These are phyloP conservation scores for Phellopilus nigrolimitatus DNA, from an alignment of 1,284 basidiomycete genomes.

Conservation along the genomic window DNA sequence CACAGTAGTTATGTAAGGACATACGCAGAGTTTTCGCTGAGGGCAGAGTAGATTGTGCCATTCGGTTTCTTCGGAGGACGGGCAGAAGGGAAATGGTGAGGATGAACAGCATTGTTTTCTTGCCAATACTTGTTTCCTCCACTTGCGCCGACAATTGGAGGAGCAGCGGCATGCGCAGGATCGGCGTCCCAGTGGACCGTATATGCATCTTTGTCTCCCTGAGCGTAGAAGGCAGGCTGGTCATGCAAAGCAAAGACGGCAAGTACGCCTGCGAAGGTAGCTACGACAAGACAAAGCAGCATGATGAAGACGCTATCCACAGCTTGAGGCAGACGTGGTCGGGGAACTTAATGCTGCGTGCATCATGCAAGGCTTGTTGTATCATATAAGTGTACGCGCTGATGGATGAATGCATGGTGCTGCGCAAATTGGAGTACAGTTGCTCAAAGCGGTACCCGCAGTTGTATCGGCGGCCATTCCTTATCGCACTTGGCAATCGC, in stretches of 20 bases:
- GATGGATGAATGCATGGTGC: too few species aligned
- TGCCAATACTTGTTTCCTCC: not conserved
- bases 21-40: slow-evolving; percentile 7
- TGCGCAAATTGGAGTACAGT: too few species aligned
- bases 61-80: slow-evolving; percentile 3
- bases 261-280: not conserved
- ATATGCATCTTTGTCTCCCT: not conserved
- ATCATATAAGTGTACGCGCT: too few species aligned
- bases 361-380: not conserved
- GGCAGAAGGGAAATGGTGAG: not conserved
- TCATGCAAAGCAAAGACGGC: not conserved
- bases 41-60: not conserved
- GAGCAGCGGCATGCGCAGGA: not conserved
- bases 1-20: not conserved
- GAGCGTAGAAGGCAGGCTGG: not conserved
- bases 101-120: not conserved
- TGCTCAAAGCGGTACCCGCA: too few species aligned
- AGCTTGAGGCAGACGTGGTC: too few species aligned
- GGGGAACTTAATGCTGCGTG: too few species aligned
- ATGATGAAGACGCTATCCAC: too few species aligned
- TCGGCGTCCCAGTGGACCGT: not conserved
- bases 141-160: not conserved
- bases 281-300: not conserved
- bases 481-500: too few species aligned
- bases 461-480: too few species aligned